phyloP scores from a whole-genome alignment of 2,329 filamentous ascomycete species.

The Talaromyces atroroseus region DNA sequence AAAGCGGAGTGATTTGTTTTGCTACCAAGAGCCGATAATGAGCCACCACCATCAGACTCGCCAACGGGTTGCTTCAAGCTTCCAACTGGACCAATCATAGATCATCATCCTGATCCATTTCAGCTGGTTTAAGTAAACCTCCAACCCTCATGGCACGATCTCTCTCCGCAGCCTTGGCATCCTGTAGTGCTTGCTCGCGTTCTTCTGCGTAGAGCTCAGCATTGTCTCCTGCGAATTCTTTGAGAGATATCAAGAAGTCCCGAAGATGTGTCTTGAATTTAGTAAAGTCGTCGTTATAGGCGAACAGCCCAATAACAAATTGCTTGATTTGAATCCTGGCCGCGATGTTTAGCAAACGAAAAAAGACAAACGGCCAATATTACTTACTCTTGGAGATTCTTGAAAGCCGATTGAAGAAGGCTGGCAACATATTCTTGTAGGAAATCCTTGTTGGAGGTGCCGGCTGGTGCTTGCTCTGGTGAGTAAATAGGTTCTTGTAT shows the following conservation, averaged over 20 bases:
- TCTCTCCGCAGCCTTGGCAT: conserved; percentile 80
- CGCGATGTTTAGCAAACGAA: conserved; percentile 6
- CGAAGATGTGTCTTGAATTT: conserved; percentile 94
- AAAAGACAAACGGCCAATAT: not conserved
- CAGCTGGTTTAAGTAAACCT: conserved; percentile 93
- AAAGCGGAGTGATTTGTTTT: not conserved
- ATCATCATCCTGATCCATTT: conserved; percentile 80
- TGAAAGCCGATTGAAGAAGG: conserved; percentile 82
- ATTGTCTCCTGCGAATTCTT: conserved; percentile 95
- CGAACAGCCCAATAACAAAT: conserved; percentile 87
- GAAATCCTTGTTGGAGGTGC: conserved; percentile 87
- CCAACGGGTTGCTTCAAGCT: not conserved
- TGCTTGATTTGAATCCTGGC: conserved; percentile 73
- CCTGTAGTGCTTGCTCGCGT: conserved; percentile 83
- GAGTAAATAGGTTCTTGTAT: conserved; percentile 89
- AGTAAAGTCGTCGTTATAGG: conserved; percentile 79
- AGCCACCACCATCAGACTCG: not conserved
- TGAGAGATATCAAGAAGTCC: conserved; percentile 94
- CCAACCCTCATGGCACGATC: conserved; percentile 93
- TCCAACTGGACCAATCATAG: conserved; percentile 64
- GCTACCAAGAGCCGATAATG: not conserved
- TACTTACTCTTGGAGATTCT: conserved; percentile 81
- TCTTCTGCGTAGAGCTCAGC: conserved; percentile 90
- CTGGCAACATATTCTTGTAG: conserved; percentile 80
- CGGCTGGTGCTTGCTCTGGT: conserved; percentile 71